These are phyloP conservation scores for Sporobolomyces phaffii DNA, from an alignment of 768 basidiomycete genomes.

Conservation along the genomic window DNA sequence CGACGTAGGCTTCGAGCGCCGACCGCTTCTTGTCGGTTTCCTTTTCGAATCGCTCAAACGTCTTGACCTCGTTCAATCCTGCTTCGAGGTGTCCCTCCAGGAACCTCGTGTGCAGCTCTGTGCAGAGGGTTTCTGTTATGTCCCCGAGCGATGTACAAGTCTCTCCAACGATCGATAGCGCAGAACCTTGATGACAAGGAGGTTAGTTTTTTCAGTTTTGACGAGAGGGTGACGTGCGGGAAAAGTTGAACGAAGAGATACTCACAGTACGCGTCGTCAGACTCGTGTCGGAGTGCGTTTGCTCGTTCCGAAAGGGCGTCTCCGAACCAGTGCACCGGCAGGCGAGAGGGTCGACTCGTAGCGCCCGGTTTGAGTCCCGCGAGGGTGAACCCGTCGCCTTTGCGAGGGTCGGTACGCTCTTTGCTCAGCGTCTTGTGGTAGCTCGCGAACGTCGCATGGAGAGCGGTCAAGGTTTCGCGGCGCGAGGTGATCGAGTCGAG, in stretches of 20 bases:
- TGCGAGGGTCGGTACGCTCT: neutral
- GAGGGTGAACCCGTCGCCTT: neutral
- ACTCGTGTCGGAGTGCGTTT: neutral
- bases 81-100: constrained; percentile 2
- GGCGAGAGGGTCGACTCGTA: no score
- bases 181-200: no score
- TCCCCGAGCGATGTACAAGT: no score
- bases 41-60: neutral
- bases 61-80: neutral
- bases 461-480: neutral
- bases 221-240: no score
- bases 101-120: neutral
- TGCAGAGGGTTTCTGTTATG: neutral
- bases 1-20: neutral
- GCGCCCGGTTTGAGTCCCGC: neutral
- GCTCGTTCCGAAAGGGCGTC: neutral
- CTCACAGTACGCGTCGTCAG: neutral
- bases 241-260: no score
- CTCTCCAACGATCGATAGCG: no score
- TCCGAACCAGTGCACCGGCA: neutral
- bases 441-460: neutral
- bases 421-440: constrained; percentile 5
- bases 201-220: no score
- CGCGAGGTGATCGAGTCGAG: neutral
- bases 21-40: constrained; percentile 24